A percentile compares a stretch with the other conserved stretches of the same genome.
These are phyloP conservation scores for Tricholoma sp. DNA, from an alignment of 768 basidiomycete species.

Conservation along the genomic window DNA sequence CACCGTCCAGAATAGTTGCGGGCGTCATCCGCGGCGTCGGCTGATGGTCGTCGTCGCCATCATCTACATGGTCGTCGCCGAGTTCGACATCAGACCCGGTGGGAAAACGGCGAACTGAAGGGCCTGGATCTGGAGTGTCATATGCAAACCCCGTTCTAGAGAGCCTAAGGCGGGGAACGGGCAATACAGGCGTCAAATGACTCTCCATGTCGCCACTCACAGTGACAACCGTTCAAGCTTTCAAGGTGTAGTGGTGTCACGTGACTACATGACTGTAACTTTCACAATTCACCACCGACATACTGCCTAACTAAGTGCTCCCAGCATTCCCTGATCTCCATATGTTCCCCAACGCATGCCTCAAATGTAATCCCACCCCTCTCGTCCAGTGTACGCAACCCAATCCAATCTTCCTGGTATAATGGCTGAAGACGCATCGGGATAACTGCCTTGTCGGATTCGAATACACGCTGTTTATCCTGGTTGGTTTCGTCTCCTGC, in stretches of 20 bases:
- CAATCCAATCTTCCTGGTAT: slow-evolving; percentile 80
- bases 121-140: slow-evolving; percentile 26
- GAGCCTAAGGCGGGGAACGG: slow-evolving; percentile 32
- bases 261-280: slow-evolving; percentile 2
- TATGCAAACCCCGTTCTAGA: slow-evolving; percentile 21
- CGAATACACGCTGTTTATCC: slow-evolving; percentile 7
- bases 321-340: slow-evolving; percentile 68
- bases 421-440: slow-evolving; percentile 72
- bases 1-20: slow-evolving; percentile 14
- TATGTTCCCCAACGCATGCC: slow-evolving; percentile 70
- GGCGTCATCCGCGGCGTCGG: slow-evolving; percentile 33
- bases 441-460: slow-evolving; percentile 32
- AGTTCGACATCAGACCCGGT: slow-evolving; percentile 19
- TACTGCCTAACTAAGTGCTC: slow-evolving; percentile 41
- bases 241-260: too few species aligned
- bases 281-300: slow-evolving; percentile 22
- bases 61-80: slow-evolving; percentile 20
- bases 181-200: slow-evolving; percentile 11
- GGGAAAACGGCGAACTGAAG: slow-evolving; percentile 27
- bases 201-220: slow-evolving; percentile 22
- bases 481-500: slow-evolving; percentile 30
- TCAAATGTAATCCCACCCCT: slow-evolving; percentile 52
- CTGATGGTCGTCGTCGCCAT: slow-evolving; percentile 32
- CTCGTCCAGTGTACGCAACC: slow-evolving; percentile 66
- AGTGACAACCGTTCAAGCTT: background rate